Percentiles rank a stretch among this genome's conserved stretches.
Evolutionary conservation across 2,329 filamentous ascomycete species (phyloP).

Genomic region (Monosporascus sp.): DNA sequence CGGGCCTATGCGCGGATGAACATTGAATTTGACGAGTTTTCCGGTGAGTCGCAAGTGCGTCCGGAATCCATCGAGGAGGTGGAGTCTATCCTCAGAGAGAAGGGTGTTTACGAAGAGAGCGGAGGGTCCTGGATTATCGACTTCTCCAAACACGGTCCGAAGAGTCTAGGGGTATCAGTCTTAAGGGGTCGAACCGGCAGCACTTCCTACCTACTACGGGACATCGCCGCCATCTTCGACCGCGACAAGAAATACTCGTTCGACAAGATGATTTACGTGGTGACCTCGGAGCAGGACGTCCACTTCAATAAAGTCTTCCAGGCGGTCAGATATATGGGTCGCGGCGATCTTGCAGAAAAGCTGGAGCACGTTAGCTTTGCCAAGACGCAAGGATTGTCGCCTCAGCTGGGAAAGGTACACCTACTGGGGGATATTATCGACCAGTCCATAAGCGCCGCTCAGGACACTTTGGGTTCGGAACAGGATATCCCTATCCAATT

Average conservation of each 20-base stretch:
- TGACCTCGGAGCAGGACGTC: conserved; percentile 27
- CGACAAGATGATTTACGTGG: conserved; percentile 36
- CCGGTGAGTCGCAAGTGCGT: conserved; percentile 57
- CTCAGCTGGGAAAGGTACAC: conserved; percentile 42
- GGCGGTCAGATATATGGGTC: conserved; percentile 31
- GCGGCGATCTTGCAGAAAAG: conserved; percentile 24
- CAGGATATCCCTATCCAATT: conserved; percentile 1
- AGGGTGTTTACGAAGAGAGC: conserved; percentile 48
- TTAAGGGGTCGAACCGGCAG: conserved; percentile 60
- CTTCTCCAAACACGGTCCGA: conserved; percentile 61
- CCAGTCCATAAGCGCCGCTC: conserved; percentile 1
- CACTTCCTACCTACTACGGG: conserved; percentile 62
- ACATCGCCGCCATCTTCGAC: conserved; percentile 61
- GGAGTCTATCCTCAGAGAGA: conserved; percentile 51
- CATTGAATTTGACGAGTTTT: conserved; percentile 55
- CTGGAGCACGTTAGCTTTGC: conserved; percentile 40
- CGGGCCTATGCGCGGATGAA: conserved; percentile 49
- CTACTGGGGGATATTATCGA: conserved; percentile 36
- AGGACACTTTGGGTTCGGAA: background rate
- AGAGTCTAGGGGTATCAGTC: conserved; percentile 62
- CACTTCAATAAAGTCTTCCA: conserved; percentile 29
- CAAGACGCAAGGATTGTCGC: conserved; percentile 39
- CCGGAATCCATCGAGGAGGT: conserved; percentile 48
- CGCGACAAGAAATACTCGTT: conserved; percentile 46
- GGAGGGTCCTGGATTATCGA: conserved; percentile 65